Evolutionary conservation across 140 eudicot genomes (phyloP).

Genomic region (Flaveria floridana): DNA sequence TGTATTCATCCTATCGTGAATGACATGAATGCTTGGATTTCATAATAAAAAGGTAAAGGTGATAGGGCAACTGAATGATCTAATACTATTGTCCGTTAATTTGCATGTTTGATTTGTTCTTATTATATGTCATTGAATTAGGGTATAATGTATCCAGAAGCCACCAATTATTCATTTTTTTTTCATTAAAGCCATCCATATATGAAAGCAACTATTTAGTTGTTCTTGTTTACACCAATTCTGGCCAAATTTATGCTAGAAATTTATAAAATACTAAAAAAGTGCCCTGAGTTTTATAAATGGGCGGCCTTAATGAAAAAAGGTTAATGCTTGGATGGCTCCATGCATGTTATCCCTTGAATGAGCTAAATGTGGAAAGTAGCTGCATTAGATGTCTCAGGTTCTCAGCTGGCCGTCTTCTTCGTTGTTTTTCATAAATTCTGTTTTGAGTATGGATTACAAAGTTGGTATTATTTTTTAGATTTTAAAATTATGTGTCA

Average conservation of each 20-base stretch:
- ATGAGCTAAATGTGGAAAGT: not conserved
- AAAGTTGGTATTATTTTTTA: not conserved
- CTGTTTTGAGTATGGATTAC: not conserved
- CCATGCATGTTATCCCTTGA: not conserved
- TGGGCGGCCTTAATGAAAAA: not conserved
- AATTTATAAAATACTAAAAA: not conserved
- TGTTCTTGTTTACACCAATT: not conserved
- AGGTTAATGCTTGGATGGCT: not conserved
- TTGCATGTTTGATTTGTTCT: not conserved
- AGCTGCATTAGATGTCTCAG: not conserved
- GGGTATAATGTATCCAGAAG: not conserved
- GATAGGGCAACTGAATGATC: slow-evolving; percentile 1
- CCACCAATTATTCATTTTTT: not conserved
- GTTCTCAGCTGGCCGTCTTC: not conserved
- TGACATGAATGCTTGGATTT: slow-evolving; percentile 17
- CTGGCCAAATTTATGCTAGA: not conserved
- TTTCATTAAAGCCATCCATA: not conserved
- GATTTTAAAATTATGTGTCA: not conserved
- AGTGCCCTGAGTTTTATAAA: not conserved
- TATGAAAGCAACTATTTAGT: not conserved
- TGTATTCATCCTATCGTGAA: not conserved
- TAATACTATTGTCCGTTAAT: not conserved
- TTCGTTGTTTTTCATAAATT: not conserved
- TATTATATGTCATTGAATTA: not conserved
- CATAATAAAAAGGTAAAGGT: slow-evolving; percentile 3